Evolutionary conservation across 2,329 filamentous ascomycete genomes (phyloP).

Genomic region (Pseudogymnoascus destructans): DNA sequence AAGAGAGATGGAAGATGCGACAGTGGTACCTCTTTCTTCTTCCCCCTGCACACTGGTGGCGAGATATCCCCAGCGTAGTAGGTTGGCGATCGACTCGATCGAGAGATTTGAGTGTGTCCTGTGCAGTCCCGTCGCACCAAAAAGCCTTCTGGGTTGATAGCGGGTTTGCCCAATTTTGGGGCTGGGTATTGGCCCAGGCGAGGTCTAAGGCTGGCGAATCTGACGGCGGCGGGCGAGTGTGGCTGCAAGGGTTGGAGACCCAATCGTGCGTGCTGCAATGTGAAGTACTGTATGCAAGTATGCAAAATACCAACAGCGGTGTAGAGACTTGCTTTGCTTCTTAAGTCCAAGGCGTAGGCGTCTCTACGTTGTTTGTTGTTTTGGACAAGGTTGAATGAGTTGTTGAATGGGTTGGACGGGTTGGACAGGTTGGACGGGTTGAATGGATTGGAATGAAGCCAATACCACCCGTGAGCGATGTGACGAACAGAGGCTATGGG

Average conservation of each 20-base stretch:
- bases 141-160: neutral
- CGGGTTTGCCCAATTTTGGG: neutral
- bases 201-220: slow-evolving; percentile 5
- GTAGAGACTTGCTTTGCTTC: neutral
- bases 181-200: neutral
- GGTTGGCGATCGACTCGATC: slow-evolving; percentile 7
- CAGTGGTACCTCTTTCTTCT: slow-evolving; percentile 1
- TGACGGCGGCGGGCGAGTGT: neutral
- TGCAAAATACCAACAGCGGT: neutral
- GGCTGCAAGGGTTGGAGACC: neutral
- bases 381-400: neutral
- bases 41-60: neutral
- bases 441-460: neutral
- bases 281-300: neutral
- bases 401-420: neutral
- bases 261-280: neutral
- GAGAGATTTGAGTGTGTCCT: slow-evolving; percentile 1
- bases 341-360: neutral
- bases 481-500: neutral
- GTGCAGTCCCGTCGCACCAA: neutral
- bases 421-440: neutral
- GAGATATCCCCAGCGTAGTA: neutral
- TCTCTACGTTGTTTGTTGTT: neutral
- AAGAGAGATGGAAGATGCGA: neutral
- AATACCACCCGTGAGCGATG: neutral